These are phyloP conservation scores for Neofusicoccum laricinum DNA, from an alignment of 2,329 filamentous ascomycete genomes.

Conservation along the genomic window DNA sequence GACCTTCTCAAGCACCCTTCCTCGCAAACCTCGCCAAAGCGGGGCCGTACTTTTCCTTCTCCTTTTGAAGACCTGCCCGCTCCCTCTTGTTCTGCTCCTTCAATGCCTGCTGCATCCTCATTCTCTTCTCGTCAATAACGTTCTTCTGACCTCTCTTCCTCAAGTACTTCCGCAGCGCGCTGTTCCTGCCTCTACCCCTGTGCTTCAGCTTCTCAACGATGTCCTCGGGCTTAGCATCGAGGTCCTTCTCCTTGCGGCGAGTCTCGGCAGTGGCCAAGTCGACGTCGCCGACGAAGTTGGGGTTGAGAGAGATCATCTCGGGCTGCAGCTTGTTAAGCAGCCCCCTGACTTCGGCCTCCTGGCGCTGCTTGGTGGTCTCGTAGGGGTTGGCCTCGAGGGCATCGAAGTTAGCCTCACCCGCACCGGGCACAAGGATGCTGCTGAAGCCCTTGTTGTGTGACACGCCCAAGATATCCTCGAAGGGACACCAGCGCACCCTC, in stretches of 20 bases:
- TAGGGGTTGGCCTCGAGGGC: conserved; percentile 88
- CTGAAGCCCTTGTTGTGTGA: conserved; percentile 84
- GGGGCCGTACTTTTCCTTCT: conserved; percentile 76
- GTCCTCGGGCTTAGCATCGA: conserved; percentile 67
- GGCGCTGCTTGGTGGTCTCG: conserved; percentile 87
- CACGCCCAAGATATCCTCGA: conserved; percentile 87
- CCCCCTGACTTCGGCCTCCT: conserved; percentile 84
- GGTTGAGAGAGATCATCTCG: conserved; percentile 94
- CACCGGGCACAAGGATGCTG: conserved; percentile 84
- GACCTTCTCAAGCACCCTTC: conserved; percentile 45
- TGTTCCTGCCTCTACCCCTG: conserved; percentile 83
- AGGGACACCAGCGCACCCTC: conserved; percentile 86
- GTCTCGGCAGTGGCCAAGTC: conserved; percentile 79
- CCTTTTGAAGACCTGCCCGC: conserved; percentile 63
- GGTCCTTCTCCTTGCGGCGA: conserved; percentile 71
- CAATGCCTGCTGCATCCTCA: conserved; percentile 81
- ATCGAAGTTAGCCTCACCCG: conserved; percentile 97
- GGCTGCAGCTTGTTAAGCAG: conserved; percentile 93
- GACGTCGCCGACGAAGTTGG: conserved; percentile 84
- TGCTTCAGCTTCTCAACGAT: conserved; percentile 64
- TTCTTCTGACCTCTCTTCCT: conserved; percentile 91
- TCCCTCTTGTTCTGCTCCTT: conserved; percentile 65
- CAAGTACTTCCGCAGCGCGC: conserved; percentile 79
- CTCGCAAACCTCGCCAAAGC: conserved; percentile 81
- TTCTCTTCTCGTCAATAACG: conserved; percentile 90